Evolutionary conservation across 164 flowering plant genomes (phyloP).

Genomic region (Litsea cubeba): DNA sequence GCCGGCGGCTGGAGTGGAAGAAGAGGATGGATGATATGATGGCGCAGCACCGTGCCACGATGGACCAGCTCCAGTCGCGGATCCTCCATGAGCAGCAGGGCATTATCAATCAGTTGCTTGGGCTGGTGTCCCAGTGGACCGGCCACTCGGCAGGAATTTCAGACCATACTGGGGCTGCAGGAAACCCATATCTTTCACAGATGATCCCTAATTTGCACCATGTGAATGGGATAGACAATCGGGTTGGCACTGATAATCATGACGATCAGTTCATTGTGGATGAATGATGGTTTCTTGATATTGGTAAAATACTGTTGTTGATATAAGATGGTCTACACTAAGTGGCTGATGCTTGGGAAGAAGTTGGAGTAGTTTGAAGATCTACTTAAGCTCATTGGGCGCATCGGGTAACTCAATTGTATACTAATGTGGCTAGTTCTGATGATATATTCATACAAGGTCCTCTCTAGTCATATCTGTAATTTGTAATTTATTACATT

Average conservation of each 20-base stretch:
- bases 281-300: conserved; percentile 26
- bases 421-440: conserved; percentile 14
- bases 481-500: background rate
- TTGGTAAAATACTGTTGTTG: background rate
- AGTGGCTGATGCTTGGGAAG: background rate
- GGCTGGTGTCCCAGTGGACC: conserved; percentile 79
- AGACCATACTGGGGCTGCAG: conserved; percentile 56
- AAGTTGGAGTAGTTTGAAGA: conserved; percentile 5
- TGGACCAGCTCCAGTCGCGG: conserved; percentile 73
- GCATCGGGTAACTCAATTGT: conserved; percentile 1
- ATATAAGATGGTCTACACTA: background rate
- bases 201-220: conserved; percentile 88
- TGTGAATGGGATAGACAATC: conserved; percentile 68
- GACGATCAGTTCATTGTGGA: conserved; percentile 94
- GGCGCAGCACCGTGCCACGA: conserved; percentile 61
- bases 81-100: conserved; percentile 81
- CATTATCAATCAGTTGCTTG: conserved; percentile 65
- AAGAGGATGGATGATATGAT: conserved; percentile 72
- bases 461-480: background rate
- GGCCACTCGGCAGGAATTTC: conserved; percentile 62
- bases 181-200: conserved; percentile 75
- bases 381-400: background rate
- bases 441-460: conserved; percentile 7
- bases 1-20: conserved; percentile 73
- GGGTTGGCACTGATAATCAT: conserved; percentile 73